Evolutionary conservation across 192 early-diverging fungal genomes (phyloP), one percentile per base, ranked within the genome.

Genomic region (Backusella tarrabulga): DNA sequence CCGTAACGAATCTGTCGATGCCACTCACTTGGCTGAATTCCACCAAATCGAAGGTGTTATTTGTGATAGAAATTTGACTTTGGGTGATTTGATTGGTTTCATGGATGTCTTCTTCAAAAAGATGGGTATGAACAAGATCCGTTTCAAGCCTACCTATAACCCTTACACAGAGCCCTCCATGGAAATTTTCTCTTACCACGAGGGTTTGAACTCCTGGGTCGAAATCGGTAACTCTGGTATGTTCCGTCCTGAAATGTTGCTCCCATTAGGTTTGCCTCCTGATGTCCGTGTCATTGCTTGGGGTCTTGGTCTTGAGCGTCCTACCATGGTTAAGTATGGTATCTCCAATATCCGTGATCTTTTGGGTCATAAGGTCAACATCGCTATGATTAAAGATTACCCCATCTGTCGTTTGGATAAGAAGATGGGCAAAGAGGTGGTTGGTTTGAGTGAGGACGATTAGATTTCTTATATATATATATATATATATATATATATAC

Each of bases 101-200:
- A 89, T 99, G 89, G 91, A 98, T 86, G 83, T 91, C 73, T 99
- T 99, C 90, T 99, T 97, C 87, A 86, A 93, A 77, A 99, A 98
- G 90, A 95, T 99, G 90, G 98, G 97, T 82, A 83, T 94, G 75
- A 85, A 88, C 42, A 95, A 94, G 78, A 91, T 99, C 69, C 93
- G 96, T 73, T 99, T 99, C 93, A 99, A 99, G 91, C 98, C 98
- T 68, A 95, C 98, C 4, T 99, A 97, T 87, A 99, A 99, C 85
- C 98, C 98, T 67, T 99, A 99, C 90, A 99, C 98, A 52, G 98
- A 99, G 84, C 98, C 98, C 41, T 94, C 92, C 77, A 95, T 99
- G 96, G 98, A 99, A 82, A 98, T 99, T 79, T 99, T 99, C 86
- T 93, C 97, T 54, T 99, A 93, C 89, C 97, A 98, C 81, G 90